Base-by-base conservation (phyloP, 2,329 filamentous ascomycete species). In the Sclerotinia spermophila region DNA sequence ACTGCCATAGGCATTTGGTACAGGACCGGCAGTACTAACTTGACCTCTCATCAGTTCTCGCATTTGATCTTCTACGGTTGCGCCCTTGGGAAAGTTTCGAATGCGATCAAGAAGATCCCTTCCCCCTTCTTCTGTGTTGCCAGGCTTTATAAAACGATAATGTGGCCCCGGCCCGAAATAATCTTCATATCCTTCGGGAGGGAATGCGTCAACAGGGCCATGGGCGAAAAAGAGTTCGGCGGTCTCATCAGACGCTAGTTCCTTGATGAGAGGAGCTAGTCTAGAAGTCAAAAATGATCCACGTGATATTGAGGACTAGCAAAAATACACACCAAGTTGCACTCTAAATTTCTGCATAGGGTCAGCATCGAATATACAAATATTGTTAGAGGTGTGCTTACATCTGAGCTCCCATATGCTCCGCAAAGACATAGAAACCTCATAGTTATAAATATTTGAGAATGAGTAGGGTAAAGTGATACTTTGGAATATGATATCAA, bases 371-470 rank as follows among this genome's bases (percentile, higher is more conserved):
- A 64, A 35, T 71, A 68, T 68, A 44, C 66, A 64, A 59, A 68
- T 71, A 71, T 67, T 70, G 72, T 66, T 24, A 40, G 35, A 51
- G 58, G 19, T 15, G 27, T 33, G 79, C 83, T 80, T 78, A 85
- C 84, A 74, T 84, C 82, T 66, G 85, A 83, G 79, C 85, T 88
- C 68, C 86, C 86, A 76, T 85, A 88, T 33, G 86, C 84, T 73
- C 86, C 86, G 45, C 86, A 86, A 13, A 88, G 81, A 76, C 86
- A 88, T 44, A 88, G 78, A 67, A 88, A 85, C 75, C 81, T 85
- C 86, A 88, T 87, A 27, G 2, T 73, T 62, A 40, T 15, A 24
- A n/a, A 60, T 59, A 6, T 62, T 33, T 68, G 30, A 45, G 19
- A 21, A 40, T 30, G 6, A 2, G 30, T 55, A 19, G 42, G 21